Percentiles rank a stretch among this genome's conserved stretches.
Evolutionary conservation across 164 flowering plant species (phyloP).

Genomic region (Litsea cubeba): DNA sequence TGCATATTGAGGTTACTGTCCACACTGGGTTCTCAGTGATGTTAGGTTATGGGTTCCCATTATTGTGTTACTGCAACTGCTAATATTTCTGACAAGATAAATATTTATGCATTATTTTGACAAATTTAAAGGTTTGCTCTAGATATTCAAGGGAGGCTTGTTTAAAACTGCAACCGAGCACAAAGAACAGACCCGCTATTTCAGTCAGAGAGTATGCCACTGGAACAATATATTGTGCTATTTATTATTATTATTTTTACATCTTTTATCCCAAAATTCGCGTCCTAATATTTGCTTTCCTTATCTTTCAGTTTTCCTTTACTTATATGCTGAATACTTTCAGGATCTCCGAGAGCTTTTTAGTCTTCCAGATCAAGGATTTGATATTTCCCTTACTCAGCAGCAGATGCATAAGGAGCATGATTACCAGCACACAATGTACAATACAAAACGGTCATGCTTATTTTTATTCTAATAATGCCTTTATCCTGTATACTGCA

Average conservation of each 20-base stretch:
- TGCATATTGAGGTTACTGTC: not conserved
- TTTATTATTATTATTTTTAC: not conserved
- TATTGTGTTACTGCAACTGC: not conserved
- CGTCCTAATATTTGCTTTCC: not conserved
- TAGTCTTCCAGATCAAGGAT: slow-evolving; percentile 86
- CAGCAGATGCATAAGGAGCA: slow-evolving; percentile 91
- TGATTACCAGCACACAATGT: slow-evolving; percentile 62
- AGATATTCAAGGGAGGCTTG: slow-evolving; percentile 93
- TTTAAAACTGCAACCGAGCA: slow-evolving; percentile 95
- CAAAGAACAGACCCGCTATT: slow-evolving; percentile 91
- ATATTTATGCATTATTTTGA: slow-evolving; percentile 1
- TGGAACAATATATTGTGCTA: not conserved
- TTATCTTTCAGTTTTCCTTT: not conserved
- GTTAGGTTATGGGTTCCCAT: not conserved
- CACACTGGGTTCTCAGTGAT: not conserved
- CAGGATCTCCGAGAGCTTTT: slow-evolving; percentile 91
- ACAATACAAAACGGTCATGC: slow-evolving; percentile 5
- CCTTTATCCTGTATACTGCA: not conserved
- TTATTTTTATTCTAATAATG: not conserved
- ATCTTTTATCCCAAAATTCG: not conserved
- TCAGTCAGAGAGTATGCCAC: slow-evolving; percentile 71
- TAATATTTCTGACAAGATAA: not conserved
- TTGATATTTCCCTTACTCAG: slow-evolving; percentile 86
- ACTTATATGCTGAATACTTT: not conserved
- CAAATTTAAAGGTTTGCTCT: slow-evolving; percentile 5